Base-by-base conservation (phyloP, 805 yeast genomes). In the Pichia paraexigua region DNA sequence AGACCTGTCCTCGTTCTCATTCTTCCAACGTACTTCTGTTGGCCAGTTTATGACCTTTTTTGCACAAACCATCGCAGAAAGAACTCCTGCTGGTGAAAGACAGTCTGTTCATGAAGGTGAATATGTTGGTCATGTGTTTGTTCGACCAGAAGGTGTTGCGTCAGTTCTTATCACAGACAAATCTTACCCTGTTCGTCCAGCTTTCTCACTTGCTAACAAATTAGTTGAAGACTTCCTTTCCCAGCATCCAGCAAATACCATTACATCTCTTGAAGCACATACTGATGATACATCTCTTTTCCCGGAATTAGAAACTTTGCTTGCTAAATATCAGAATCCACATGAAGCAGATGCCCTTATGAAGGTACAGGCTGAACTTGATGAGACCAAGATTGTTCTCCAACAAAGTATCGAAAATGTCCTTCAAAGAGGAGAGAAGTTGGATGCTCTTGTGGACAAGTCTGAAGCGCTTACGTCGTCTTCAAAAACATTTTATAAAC, bases 331-430 rank as follows among this genome's bases (percentile, higher is more conserved):
- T 71, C 99, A 94, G 72, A 96, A 94, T 67, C 99, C 99, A 30
- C 77, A 85, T 42, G 96, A 94, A 73, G 98, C 98, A 0, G 99
- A 94, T 67, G 85, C 97, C 12, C 82, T 94, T 56, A 85, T 94
- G 95, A 87, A 85, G 68, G 99, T 94, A 22, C 99, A 94, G 73
- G 95, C 90, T 65, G 99, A 94, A 70, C 79, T 94, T 62, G 99
- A 94, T 69, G 99, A 94, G 66, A 94, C 99, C 39, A 94, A 94
- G 74, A 88, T 92, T 60, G 96, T 91, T 41, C 75, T 94, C 63
- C 98, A 94, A 71, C 91, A 92, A 72, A 90, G 97, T 45, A 92
- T 94, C 59, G 97, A 94, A 70, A 78, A 85, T 55, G 97, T 94
- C 10, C 77, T 94, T 65, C 95, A 89, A 69, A 82, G 99, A 68